Conservation (phyloP, 441 rosid species). For the Gossypium lobatum region DNA sequence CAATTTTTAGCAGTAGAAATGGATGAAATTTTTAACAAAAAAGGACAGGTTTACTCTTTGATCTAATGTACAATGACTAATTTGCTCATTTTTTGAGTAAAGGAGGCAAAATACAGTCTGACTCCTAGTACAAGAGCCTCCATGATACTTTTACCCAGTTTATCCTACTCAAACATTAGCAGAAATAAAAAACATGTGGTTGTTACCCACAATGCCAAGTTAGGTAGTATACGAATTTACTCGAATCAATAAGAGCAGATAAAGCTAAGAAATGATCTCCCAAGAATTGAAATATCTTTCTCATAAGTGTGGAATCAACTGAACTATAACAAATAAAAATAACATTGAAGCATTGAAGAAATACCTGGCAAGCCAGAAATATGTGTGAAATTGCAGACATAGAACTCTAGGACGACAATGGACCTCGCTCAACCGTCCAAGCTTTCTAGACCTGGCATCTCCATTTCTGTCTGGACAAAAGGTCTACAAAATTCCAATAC, state of each 20-base stretch:
- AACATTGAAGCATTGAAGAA: not conserved
- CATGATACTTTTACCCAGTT: not conserved
- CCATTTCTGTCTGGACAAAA: not conserved
- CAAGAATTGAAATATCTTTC: not conserved
- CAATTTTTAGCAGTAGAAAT: not conserved
- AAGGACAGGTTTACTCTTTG: not conserved
- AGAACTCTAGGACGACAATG: not conserved
- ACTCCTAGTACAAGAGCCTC: not conserved
- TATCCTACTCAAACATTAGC: not conserved
- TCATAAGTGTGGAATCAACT: not conserved
- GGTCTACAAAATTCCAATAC: not conserved
- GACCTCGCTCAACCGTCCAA: not conserved
- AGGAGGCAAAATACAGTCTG: not conserved
- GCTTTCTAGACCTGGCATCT: not conserved
- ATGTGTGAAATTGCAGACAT: not conserved
- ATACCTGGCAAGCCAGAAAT: constrained; percentile 1
- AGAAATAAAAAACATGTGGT: not conserved
- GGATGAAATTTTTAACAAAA: not conserved
- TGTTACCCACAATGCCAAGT: not conserved
- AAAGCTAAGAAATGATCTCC: not conserved
- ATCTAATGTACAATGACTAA: not conserved
- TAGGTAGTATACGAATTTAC: not conserved
- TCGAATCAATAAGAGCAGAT: not conserved
- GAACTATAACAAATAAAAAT: not conserved
- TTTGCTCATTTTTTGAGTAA: not conserved